These are phyloP conservation scores for Rhododendron molle DNA, from an alignment of 148 eudicot species.

Conservation along the genomic window DNA sequence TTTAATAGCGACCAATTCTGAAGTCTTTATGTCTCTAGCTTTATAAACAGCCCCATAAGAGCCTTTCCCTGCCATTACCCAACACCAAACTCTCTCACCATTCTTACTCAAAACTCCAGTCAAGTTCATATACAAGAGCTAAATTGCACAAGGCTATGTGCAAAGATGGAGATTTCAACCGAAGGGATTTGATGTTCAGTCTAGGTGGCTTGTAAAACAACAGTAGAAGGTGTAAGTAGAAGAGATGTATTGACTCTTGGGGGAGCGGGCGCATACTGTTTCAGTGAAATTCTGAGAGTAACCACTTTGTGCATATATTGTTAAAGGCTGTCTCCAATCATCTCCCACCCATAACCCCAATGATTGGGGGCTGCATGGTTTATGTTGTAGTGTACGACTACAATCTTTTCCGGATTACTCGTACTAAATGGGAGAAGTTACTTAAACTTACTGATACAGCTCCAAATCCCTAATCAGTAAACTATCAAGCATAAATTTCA, in stretches of 20 bases:
- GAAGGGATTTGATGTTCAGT: not conserved
- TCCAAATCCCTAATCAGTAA: not conserved
- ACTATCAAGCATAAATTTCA: not conserved
- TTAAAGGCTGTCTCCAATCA: too few species aligned
- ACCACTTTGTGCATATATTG: too few species aligned
- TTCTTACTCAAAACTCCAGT: not conserved
- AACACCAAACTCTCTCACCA: conserved; percentile 14
- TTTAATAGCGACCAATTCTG: conserved; percentile 96
- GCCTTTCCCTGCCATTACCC: conserved; percentile 76
- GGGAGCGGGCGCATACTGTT: too few species aligned
- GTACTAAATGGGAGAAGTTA: not conserved
- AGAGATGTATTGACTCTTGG: not conserved
- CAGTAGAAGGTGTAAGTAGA: not conserved
- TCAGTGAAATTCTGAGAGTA: too few species aligned
- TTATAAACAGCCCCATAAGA: conserved; percentile 97
- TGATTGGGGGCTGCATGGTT: not conserved
- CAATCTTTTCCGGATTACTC: not conserved
- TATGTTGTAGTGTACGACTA: not conserved
- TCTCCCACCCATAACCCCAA: too few species aligned
- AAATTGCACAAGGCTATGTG: not conserved
- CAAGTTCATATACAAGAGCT: not conserved
- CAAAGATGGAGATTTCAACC: not conserved
- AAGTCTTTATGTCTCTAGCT: conserved; percentile 85
- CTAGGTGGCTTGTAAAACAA: not conserved
- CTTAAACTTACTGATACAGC: not conserved